Conservation (phyloP, 108 stramenopile species). For the Fragilariopsis cylindrus region DNA sequence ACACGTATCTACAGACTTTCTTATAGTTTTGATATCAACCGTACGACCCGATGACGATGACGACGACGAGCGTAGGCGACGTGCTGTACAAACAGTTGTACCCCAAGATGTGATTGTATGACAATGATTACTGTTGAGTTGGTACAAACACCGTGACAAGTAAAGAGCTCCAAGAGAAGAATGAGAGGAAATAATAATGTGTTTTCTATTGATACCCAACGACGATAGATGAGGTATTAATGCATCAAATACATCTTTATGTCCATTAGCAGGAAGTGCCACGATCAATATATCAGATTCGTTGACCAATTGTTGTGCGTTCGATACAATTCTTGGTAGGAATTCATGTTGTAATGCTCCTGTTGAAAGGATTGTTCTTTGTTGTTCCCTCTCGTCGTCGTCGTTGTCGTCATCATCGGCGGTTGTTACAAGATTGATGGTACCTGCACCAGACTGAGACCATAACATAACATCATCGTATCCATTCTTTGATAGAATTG, state of each 20-base stretch:
- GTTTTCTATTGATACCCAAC: constrained; percentile 24
- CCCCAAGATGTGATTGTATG: constrained; percentile 63
- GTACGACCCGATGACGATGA: constrained; percentile 28
- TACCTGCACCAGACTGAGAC: constrained; percentile 64
- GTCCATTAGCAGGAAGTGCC: constrained; percentile 64
- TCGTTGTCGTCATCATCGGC: not conserved
- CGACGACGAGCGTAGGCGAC: constrained; percentile 21
- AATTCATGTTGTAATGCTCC: constrained; percentile 46
- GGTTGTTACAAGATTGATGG: constrained; percentile 23
- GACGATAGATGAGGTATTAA: constrained; percentile 45
- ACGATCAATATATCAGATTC: constrained; percentile 56
- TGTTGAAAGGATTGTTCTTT: constrained; percentile 22
- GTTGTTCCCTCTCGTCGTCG: not conserved
- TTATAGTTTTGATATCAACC: constrained; percentile 55
- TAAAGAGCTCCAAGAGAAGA: constrained; percentile 67
- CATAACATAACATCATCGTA: constrained; percentile 60
- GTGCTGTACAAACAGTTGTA: constrained; percentile 66
- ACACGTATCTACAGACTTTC: constrained; percentile 55
- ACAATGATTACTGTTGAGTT: constrained; percentile 16
- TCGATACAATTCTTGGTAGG: constrained; percentile 37
- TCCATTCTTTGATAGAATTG: constrained; percentile 46
- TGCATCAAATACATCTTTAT: constrained; percentile 57
- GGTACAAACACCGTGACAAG: constrained; percentile 43
- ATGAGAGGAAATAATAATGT: constrained; percentile 68
- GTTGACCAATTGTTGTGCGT: constrained; percentile 40